A percentile compares a stretch with the other conserved stretches of the same genome.
Conservation (phyloP, 345 rosid genomes). For the Odontarrhena argentea region DNA sequence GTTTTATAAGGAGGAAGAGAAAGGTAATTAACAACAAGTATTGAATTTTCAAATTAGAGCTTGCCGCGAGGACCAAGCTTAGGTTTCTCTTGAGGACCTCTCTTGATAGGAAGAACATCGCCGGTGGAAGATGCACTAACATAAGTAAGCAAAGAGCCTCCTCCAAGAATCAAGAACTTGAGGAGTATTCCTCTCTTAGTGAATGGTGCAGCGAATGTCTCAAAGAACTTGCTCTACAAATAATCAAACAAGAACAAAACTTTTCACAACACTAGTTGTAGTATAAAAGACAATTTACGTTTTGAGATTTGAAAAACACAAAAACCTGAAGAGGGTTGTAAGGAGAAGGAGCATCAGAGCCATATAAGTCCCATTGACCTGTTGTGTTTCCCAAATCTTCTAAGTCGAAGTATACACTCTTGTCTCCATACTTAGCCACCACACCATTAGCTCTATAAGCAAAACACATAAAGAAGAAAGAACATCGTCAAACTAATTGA, state of each 20-base stretch:
- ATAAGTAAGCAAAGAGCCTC: slow-evolving; percentile 76
- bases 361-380: slow-evolving; percentile 93
- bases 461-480: not conserved
- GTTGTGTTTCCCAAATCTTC: slow-evolving; percentile 97
- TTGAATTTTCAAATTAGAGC: slow-evolving; percentile 45
- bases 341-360: slow-evolving; percentile 99
- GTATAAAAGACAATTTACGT: not conserved
- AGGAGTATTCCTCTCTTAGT: slow-evolving; percentile 94
- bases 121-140: slow-evolving; percentile 68
- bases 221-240: slow-evolving; percentile 96
- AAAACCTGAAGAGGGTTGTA: slow-evolving; percentile 92
- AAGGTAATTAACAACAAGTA: slow-evolving; percentile 5
- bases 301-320: not conserved
- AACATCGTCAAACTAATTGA: slow-evolving; percentile 26
- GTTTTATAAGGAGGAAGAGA: slow-evolving; percentile 23
- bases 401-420: slow-evolving; percentile 93
- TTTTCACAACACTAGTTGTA: not conserved
- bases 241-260: not conserved
- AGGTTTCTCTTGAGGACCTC: slow-evolving; percentile 94
- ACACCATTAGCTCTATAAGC: slow-evolving; percentile 53
- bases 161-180: slow-evolving; percentile 90
- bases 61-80: slow-evolving; percentile 94
- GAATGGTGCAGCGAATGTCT: slow-evolving; percentile 92
- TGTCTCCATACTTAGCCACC: slow-evolving; percentile 93
- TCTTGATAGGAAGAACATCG: slow-evolving; percentile 83